Evolutionary conservation across 805 yeast species (phyloP).

Genomic region (Kregervanrija pseudodelftensis): DNA sequence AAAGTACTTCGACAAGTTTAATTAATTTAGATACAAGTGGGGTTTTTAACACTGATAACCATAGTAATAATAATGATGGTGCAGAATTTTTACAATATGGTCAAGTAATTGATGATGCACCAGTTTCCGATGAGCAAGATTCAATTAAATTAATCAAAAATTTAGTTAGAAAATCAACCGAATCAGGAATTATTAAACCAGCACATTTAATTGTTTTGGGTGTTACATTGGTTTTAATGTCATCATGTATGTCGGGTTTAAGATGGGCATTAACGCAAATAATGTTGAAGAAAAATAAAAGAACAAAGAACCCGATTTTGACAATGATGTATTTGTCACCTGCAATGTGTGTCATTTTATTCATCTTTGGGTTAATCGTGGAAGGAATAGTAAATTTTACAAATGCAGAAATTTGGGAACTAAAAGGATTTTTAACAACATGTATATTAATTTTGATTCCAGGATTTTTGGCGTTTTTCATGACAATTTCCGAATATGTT

Average conservation of each 20-base stretch:
- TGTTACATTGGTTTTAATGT: conserved; percentile 62
- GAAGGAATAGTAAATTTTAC: conserved; percentile 61
- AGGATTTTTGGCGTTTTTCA: conserved; percentile 78
- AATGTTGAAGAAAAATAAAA: conserved; percentile 51
- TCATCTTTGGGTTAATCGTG: conserved; percentile 53
- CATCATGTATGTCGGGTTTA: conserved; percentile 79
- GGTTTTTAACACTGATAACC: background rate
- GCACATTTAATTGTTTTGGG: conserved; percentile 41
- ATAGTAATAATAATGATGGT: conserved; percentile 9
- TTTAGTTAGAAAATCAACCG: conserved; percentile 8
- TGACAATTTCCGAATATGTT: conserved; percentile 85
- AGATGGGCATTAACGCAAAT: conserved; percentile 95
- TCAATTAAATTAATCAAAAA: background rate
- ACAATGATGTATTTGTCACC: conserved; percentile 85
- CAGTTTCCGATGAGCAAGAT: background rate
- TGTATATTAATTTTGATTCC: conserved; percentile 62
- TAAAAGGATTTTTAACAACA: conserved; percentile 51
- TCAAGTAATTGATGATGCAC: conserved; percentile 14
- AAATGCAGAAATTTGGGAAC: conserved; percentile 53
- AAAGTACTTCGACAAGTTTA: background rate
- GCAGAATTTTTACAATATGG: conserved; percentile 15
- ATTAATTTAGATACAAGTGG: background rate
- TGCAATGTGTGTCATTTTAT: conserved; percentile 60
- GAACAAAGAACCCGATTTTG: conserved; percentile 67
- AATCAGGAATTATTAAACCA: conserved; percentile 7